phyloP scores from a whole-genome alignment of 768 basidiomycete genomes.

The Boletus pseudo-olivaceus region DNA sequence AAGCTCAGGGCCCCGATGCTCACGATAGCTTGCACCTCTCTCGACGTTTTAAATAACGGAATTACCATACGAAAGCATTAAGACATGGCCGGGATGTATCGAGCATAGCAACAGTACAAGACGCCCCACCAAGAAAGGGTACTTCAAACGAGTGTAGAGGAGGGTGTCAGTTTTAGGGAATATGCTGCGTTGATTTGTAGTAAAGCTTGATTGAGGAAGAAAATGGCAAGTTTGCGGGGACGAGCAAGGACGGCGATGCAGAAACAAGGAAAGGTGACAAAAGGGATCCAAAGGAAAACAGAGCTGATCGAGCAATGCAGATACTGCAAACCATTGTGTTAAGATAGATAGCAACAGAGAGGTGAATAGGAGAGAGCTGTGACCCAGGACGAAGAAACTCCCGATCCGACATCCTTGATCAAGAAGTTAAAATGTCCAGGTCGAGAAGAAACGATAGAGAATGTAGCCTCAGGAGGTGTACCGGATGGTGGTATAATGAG shows the following conservation, averaged over 20 bases:
- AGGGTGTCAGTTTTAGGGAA: slow-evolving; percentile 25
- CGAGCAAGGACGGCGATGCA: slow-evolving; percentile 23
- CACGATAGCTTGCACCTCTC: slow-evolving; percentile 7
- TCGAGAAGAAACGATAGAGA: slow-evolving; percentile 11
- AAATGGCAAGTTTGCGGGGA: slow-evolving; percentile 17
- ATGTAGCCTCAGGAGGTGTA: slow-evolving; percentile 6
- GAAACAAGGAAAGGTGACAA: slow-evolving; percentile 22
- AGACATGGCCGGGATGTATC: slow-evolving; percentile 33
- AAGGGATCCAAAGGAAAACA: slow-evolving; percentile 20
- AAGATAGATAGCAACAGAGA: slow-evolving; percentile 25
- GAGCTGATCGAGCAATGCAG: slow-evolving; percentile 21
- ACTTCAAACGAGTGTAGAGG: slow-evolving; percentile 29
- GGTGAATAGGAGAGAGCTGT: slow-evolving; percentile 15
- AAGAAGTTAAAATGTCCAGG: slow-evolving; percentile 15
- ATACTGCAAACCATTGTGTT: slow-evolving; percentile 23
- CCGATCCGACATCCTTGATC: slow-evolving; percentile 18
- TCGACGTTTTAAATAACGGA: slow-evolving; percentile 23
- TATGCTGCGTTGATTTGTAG: slow-evolving; percentile 21
- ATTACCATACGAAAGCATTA: slow-evolving; percentile 38
- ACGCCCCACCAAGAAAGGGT: slow-evolving; percentile 24
- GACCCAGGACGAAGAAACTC: slow-evolving; percentile 17
- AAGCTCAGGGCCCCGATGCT: slow-evolving; percentile 6
- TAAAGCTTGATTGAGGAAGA: slow-evolving; percentile 11
- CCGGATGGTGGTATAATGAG: slow-evolving; percentile 17
- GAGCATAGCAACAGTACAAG: slow-evolving; percentile 35